Evolutionary conservation across 768 basidiomycete genomes (phyloP), one percentile per base, ranked within the genome.

Genomic region (Gloeopeniophorella convolvens): DNA sequence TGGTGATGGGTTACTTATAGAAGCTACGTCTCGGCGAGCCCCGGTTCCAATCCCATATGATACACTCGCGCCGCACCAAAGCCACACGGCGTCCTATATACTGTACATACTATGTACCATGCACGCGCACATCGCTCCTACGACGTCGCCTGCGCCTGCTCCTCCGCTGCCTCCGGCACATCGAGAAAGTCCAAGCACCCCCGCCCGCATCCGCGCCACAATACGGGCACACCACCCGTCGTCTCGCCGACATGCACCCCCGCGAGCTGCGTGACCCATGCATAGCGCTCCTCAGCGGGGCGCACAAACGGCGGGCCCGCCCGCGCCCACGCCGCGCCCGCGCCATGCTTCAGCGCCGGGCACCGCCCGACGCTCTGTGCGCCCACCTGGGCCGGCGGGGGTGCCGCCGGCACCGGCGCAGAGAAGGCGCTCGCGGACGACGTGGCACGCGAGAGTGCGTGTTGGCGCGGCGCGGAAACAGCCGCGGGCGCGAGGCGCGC

Each of bases 141-240:
- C n/a, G n/a, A n/a, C n/a, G 30, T 24, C 26, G 15, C 39, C 39
- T 10, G 21, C 3, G 3, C 21, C n/a, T 20, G n/a, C 26, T 11
- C n/a, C 10, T n/a, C 20, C 30, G 23, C 21, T 3, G 10, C 21
- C 1, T 21, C 32, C 5, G 33, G 24, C 5, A 23, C 18, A 5
- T 35, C 45, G 40, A 58, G 46, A 33, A 58, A 58, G 31, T 23
- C 10, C 33, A 58, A 20, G 33, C 56, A 58, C 15, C 56, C 56
- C 21, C 35, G 28, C 33, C 42, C 41, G n/a, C 56, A 58, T 11
- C 56, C 56, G 0, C 56, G 54, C 56, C 56, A 58, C 21, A 58
- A 34, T 27, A 58, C 24, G 26, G 56, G 56, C 32, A 58, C 56
- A 7, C 55, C 55, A 6, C 51, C 55, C n/a, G 34, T 48, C 26